These are phyloP conservation scores for Sanghuangporus sanghuang DNA, from an alignment of 1,284 basidiomycete species.

Conservation along the genomic window DNA sequence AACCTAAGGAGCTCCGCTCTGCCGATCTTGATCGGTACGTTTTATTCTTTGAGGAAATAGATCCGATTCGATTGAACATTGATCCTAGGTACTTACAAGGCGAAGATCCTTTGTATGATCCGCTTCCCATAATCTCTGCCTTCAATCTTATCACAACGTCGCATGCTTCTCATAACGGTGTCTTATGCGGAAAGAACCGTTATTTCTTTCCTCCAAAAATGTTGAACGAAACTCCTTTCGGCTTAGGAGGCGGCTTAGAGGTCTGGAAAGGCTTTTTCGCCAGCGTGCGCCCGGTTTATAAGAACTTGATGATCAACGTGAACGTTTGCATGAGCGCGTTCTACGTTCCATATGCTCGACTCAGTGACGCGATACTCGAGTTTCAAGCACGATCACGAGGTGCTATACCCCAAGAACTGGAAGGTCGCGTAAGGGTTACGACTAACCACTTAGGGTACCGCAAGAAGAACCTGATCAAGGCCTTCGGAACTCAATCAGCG, in stretches of 20 bases:
- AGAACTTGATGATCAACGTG: conserved; percentile 68
- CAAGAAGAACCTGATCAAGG: conserved; percentile 43
- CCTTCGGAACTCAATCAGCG: conserved; percentile 42
- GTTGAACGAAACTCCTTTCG: conserved; percentile 19
- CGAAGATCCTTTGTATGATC: conserved; percentile 38
- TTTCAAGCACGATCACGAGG: conserved; percentile 41
- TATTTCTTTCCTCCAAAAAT: conserved; percentile 50
- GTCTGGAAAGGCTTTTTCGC: conserved; percentile 65
- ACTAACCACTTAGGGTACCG: conserved; percentile 53
- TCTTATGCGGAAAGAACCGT: conserved; percentile 54
- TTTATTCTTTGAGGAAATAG: not conserved
- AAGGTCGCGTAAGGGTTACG: conserved; percentile 49
- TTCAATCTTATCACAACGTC: conserved; percentile 63
- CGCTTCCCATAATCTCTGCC: conserved; percentile 51
- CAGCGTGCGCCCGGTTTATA: conserved; percentile 59
- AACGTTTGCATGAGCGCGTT: conserved; percentile 74
- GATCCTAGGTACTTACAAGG: conserved; percentile 48
- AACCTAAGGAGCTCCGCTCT: conserved; percentile 41
- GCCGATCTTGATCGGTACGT: conserved; percentile 45
- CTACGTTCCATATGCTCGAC: conserved; percentile 51
- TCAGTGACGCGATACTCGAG: conserved; percentile 48
- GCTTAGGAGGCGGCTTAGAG: conserved; percentile 44
- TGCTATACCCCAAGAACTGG: conserved; percentile 42
- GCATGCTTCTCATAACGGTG: conserved; percentile 46
- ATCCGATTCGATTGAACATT: not conserved